Conservation (phyloP, 2,329 filamentous ascomycete species). For the Fusarium fujikuroi region DNA sequence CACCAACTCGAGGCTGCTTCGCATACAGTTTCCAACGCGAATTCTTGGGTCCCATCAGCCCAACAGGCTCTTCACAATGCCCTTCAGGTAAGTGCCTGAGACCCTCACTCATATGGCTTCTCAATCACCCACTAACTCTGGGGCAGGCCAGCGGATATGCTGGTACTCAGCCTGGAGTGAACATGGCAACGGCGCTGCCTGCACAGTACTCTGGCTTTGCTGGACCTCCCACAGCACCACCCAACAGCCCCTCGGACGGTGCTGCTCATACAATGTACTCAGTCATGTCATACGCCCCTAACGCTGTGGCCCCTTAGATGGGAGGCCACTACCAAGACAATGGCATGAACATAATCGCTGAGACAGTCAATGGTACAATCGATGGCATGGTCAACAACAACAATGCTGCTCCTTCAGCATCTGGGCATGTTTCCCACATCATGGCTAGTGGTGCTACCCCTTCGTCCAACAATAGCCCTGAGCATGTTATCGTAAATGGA, state of each 20-base stretch:
- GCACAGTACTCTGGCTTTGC: not conserved
- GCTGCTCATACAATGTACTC: not conserved
- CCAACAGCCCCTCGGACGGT: conserved; percentile 24
- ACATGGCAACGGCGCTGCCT: not conserved
- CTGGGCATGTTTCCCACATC: not conserved
- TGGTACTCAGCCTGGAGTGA: not conserved
- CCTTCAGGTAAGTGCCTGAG: conserved; percentile 25
- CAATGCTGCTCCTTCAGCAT: not conserved
- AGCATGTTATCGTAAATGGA: not conserved
- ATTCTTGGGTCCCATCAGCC: conserved; percentile 42
- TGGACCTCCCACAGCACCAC: conserved; percentile 30
- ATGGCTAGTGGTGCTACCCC: not conserved
- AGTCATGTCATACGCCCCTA: not conserved
- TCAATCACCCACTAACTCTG: not conserved
- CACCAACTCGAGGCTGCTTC: not conserved
- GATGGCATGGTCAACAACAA: not conserved
- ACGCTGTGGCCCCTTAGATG: conserved; percentile 38
- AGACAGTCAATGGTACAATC: not conserved
- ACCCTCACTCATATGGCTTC: not conserved
- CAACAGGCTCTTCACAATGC: conserved; percentile 38
- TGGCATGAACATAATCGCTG: not conserved
- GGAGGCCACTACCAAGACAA: conserved; percentile 31
- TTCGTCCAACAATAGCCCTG: not conserved
- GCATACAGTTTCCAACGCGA: conserved; percentile 3
- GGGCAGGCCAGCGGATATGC: conserved; percentile 24